These are phyloP conservation scores for Globisporangium mamillatum DNA, from an alignment of 352 stramenopile genomes.

Conservation along the genomic window DNA sequence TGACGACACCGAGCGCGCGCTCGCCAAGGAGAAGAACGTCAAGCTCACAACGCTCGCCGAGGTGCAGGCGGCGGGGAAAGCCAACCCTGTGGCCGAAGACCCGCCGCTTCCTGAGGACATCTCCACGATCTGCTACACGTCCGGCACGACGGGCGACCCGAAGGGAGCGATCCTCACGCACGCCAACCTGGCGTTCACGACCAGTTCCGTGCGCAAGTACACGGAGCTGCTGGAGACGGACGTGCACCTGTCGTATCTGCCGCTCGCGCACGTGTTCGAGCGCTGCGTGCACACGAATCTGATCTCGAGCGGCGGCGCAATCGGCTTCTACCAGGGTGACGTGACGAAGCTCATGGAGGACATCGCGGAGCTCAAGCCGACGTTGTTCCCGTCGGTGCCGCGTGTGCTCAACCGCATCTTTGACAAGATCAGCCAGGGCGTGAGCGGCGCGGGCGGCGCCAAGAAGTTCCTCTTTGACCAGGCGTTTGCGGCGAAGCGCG, in stretches of 20 bases:
- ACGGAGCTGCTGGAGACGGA: constrained; percentile 9
- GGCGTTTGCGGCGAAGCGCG: constrained; percentile 60
- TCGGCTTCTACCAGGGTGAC: constrained; percentile 92
- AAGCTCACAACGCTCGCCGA: constrained; percentile 21
- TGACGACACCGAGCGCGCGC: constrained; percentile 9
- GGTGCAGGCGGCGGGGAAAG: constrained; percentile 32
- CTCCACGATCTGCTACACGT: constrained; percentile 90
- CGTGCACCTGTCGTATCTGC: constrained; percentile 90
- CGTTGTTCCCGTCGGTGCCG: constrained; percentile 5
- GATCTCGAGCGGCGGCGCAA: constrained; percentile 69
- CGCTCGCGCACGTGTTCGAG: constrained; percentile 94
- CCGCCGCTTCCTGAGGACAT: constrained; percentile 71
- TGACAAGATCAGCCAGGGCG: constrained; percentile 88
- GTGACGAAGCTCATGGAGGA: constrained; percentile 6
- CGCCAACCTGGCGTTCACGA: constrained; percentile 36
- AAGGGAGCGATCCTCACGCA: constrained; percentile 70
- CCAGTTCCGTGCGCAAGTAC: constrained; percentile 5
- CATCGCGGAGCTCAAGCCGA: constrained; percentile 9
- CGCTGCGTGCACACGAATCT: constrained; percentile 46
- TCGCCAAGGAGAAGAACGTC: constrained; percentile 7
- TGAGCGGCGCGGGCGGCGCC: constrained; percentile 66
- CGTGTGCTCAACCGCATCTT: constrained; percentile 26
- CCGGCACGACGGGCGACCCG: constrained; percentile 63
- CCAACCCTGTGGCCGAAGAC: constrained; percentile 18
- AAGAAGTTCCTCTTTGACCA: constrained; percentile 90